Evolutionary conservation across 768 basidiomycete species (phyloP), one percentile per base, ranked within the genome.

Genomic region (Neoboletus magnificus): DNA sequence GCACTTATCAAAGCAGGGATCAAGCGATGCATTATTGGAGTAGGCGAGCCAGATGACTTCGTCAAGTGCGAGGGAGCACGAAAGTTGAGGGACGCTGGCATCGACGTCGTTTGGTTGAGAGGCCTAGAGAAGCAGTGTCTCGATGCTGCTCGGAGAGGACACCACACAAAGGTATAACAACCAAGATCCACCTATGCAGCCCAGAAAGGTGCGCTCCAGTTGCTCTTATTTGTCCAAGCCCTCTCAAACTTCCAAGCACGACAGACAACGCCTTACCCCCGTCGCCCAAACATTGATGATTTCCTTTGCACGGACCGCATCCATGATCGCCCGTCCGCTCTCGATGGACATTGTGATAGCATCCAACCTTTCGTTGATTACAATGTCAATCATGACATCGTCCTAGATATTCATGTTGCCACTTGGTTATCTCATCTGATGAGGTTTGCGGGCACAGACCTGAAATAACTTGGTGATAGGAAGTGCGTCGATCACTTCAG

Each of bases 11-110:
- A 76, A 16, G 85, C 89, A 5, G 75, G 76, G 40, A 77, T 98
- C 39, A 80, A 75, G 44, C 79, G 87, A 22, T 95, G 96, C 61
- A 86, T 87, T 65, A 87, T 98, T 42, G 96, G 96, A 3, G 93
- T 87, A 2, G 81, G 84, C 56, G 96, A 99, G 71, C 96, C 96
- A 4, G 83, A 83, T 52, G 96, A 98, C 71, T 99, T 98, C 68
- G 96, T 99, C 13, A 78, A 83, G 11, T 98, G 96, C 66, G 89
- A 95, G 71, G 96, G 96, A 7, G 89, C 90, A 5, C 77, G 76
- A 57, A 84, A 82, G 63, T 67, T 98, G 61, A 79, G 72, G 64
- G 79, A 85, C 25, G 86, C 83, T 8, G 91, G 88, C 5, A 77
- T 93, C 5, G 81, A 88, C 44, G 82, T 97, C 1, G 64, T 88